A percentile compares a stretch with the other conserved stretches of the same genome.
phyloP scores from a whole-genome alignment of 805 yeast species.

The Wickerhamomyces sydowiorum region DNA sequence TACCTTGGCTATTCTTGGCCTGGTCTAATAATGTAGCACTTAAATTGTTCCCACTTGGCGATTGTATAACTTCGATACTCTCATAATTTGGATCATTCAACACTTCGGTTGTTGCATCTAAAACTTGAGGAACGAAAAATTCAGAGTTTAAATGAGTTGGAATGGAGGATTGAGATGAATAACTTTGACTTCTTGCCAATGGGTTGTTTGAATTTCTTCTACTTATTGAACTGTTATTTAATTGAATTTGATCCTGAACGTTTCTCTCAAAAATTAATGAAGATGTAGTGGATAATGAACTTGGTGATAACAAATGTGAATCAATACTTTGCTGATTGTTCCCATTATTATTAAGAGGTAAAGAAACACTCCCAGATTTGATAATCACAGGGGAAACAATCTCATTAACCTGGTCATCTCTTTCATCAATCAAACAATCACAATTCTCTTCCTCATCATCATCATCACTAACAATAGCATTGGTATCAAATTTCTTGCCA shows the following conservation, averaged over 20 bases:
- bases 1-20: not conserved
- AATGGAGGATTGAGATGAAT: conserved; percentile 3
- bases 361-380: not conserved
- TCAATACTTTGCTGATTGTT: not conserved
- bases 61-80: conserved; percentile 3
- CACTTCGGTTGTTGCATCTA: conserved; percentile 7
- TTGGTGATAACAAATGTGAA: not conserved
- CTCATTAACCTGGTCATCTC: conserved; percentile 3
- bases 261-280: conserved; percentile 15
- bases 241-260: conserved; percentile 9
- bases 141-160: conserved; percentile 5
- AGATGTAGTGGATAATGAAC: conserved; percentile 4
- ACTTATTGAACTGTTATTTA: not conserved
- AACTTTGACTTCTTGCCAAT: conserved; percentile 3
- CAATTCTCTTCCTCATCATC: not conserved
- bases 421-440: conserved; percentile 1
- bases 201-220: conserved; percentile 7
- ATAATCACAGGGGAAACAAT: not conserved
- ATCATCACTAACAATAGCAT: not conserved
- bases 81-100: conserved; percentile 2
- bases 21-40: not conserved
- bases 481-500: not conserved
- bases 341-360: no score
- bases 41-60: not conserved
- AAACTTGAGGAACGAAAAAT: conserved; percentile 3